phyloP scores from a whole-genome alignment of 306 rosid genomes.

The Senna tora region DNA sequence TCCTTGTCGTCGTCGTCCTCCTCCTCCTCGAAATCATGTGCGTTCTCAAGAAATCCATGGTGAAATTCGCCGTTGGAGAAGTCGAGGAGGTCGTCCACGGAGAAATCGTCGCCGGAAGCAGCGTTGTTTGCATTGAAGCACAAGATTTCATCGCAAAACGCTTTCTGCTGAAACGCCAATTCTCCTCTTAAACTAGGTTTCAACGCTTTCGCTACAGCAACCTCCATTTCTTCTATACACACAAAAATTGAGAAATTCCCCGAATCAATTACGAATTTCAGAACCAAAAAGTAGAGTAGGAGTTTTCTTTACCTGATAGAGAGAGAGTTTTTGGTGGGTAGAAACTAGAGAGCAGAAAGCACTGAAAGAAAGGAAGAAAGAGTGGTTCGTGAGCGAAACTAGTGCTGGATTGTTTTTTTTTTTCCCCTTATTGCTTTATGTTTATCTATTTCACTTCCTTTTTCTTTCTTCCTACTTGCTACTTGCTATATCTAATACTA shows the following conservation, averaged over 20 bases:
- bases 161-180: slow-evolving; percentile 45
- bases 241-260: neutral
- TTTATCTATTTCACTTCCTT: slow-evolving; percentile 11
- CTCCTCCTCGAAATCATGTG: too few relatives aligned
- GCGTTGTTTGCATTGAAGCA: slow-evolving; percentile 47
- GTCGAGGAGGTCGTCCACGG: slow-evolving; percentile 78
- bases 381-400: too few relatives aligned
- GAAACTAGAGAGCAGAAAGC: slow-evolving; percentile 21
- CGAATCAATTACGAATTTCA: neutral
- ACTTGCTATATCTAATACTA: neutral
- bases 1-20: slow-evolving; percentile 46
- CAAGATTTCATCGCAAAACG: slow-evolving; percentile 47
- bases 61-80: slow-evolving; percentile 66
- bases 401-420: too few relatives aligned
- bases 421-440: slow-evolving; percentile 53
- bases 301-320: slow-evolving; percentile 61
- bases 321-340: slow-evolving; percentile 41
- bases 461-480: neutral
- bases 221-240: slow-evolving; percentile 65
- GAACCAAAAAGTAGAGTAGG: neutral
- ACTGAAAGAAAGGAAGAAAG: slow-evolving; percentile 41
- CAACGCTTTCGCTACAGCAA: slow-evolving; percentile 66
- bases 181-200: slow-evolving; percentile 68
- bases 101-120: slow-evolving; percentile 69
- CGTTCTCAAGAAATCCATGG: slow-evolving; percentile 43